Evolutionary conservation across 202 grass and related monocot species (phyloP), one percentile per base, ranked within the genome.

Genomic region (Setaria italica): DNA sequence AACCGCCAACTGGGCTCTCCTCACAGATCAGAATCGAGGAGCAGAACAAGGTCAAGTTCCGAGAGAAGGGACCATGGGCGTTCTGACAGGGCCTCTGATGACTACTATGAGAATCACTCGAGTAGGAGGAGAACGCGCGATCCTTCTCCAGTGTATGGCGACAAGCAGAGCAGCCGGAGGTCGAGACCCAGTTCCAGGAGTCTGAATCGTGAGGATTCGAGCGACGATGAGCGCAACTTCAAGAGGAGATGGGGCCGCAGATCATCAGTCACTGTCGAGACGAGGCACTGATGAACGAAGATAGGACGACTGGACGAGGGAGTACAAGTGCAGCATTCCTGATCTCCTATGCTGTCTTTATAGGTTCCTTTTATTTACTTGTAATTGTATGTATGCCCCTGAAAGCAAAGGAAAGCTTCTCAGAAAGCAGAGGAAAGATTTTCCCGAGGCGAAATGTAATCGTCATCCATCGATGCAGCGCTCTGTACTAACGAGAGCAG

Each of bases 171-270:
- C 54, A 46, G 53, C 19, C n/a, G 14, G 35, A 87, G 69, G 55
- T 71, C 85, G 46, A 83, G 69, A 9, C 37, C 82, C 25, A 55
- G 63, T 80, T 86, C 82, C 45, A 86, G 80, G 73, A 89, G 56
- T 34, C 45, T 35, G 15, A 41, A 53, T 2, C 12, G 10, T 14
- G 89, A 91, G 35, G 85, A 91, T 73, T 68, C 67, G 32, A 86
- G 79, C 47, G 83, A 86, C 5, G 90, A 89, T 34, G 87, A 92
- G 42, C 69, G 70, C 55, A 86, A 92, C 57, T 89, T 89, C 76
- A 92, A 92, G 80, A 87, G 83, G 74, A 84, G 48, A 47, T 84
- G 87, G 90, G 83, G 87, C 50, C 16, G 62, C 62, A 33, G 80
- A 79, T 79, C 17, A 20, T 79, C 84, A 3, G 73, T 53, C 62